Conservation (phyloP, 2,329 filamentous ascomycete species). For the Alternaria brassicae region DNA sequence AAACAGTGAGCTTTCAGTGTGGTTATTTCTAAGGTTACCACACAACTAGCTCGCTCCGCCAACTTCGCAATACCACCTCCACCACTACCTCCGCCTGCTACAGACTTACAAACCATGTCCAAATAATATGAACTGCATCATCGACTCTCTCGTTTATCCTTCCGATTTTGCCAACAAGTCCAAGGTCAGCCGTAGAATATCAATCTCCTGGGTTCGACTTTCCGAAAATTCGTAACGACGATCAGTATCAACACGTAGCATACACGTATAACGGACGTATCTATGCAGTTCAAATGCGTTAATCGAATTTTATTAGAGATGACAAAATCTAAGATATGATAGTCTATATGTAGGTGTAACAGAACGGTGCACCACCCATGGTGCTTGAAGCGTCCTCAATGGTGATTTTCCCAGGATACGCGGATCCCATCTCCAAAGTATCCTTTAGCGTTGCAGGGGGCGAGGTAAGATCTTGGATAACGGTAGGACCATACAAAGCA, state of each 20-base stretch:
- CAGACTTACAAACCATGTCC: background rate
- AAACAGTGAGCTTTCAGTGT: too few relatives aligned
- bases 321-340: background rate
- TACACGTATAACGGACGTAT: background rate
- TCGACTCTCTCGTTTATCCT: too few relatives aligned
- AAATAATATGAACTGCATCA: background rate
- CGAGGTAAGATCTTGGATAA: constrained; percentile 53
- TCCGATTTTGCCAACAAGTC: too few relatives aligned
- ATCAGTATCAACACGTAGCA: background rate
- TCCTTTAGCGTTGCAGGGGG: constrained; percentile 55
- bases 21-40: too few relatives aligned
- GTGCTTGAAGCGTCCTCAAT: constrained; percentile 54
- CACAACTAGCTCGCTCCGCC: too few relatives aligned
- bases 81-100: too few relatives aligned
- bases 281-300: background rate
- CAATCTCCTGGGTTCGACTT: background rate
- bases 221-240: background rate
- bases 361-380: constrained; percentile 52
- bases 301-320: background rate
- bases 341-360: constrained; percentile 52
- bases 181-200: too few relatives aligned
- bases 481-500: constrained; percentile 51
- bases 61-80: too few relatives aligned
- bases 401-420: constrained; percentile 39
- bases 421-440: constrained; percentile 49